Percentiles rank a stretch among this genome's conserved stretches.
These are phyloP conservation scores for Sordariomycetes sp. DNA, from an alignment of 2,329 filamentous ascomycete genomes.

Conservation along the genomic window DNA sequence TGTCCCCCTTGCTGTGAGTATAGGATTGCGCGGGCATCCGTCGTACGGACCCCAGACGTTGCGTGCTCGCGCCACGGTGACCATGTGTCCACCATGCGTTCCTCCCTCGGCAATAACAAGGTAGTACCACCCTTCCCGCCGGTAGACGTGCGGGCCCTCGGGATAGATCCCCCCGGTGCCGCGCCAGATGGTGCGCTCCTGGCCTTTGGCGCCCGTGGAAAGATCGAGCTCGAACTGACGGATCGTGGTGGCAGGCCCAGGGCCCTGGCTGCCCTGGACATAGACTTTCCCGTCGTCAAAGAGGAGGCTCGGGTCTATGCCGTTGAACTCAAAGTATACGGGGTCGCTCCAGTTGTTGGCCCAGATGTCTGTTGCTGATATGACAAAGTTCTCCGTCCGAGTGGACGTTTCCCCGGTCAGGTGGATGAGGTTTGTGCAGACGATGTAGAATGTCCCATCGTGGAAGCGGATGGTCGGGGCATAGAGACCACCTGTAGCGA, in stretches of 20 bases:
- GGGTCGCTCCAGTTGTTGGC: slow-evolving; percentile 16
- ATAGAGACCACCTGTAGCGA: slow-evolving; percentile 10
- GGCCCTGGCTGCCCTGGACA: slow-evolving; percentile 16
- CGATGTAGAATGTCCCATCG: slow-evolving; percentile 14
- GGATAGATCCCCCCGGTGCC: slow-evolving; percentile 12
- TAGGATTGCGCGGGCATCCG: slow-evolving; percentile 17
- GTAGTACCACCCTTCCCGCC: slow-evolving; percentile 31
- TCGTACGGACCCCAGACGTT: slow-evolving; percentile 19
- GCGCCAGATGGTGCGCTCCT: slow-evolving; percentile 7
- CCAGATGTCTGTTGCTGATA: slow-evolving; percentile 13
- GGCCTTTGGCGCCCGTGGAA: slow-evolving; percentile 9
- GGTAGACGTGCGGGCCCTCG: slow-evolving; percentile 29
- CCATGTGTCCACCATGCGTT: slow-evolving; percentile 18
- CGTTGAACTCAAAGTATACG: slow-evolving; percentile 23
- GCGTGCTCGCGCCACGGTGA: slow-evolving; percentile 11
- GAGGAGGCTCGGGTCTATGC: slow-evolving; percentile 37
- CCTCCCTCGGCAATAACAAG: slow-evolving; percentile 36
- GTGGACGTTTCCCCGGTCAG: neutral
- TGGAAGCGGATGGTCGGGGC: slow-evolving; percentile 14
- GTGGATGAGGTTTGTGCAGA: slow-evolving; percentile 13
- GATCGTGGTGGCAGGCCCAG: slow-evolving; percentile 12
- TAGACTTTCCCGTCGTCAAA: slow-evolving; percentile 28
- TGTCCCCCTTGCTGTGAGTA: slow-evolving; percentile 16
- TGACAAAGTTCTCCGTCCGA: slow-evolving; percentile 12
- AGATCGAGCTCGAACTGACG: slow-evolving; percentile 13